Percentiles rank a stretch among this genome's conserved stretches.
Conservation (phyloP, 169 alveolate species). For the Plasmodium malariae region DNA sequence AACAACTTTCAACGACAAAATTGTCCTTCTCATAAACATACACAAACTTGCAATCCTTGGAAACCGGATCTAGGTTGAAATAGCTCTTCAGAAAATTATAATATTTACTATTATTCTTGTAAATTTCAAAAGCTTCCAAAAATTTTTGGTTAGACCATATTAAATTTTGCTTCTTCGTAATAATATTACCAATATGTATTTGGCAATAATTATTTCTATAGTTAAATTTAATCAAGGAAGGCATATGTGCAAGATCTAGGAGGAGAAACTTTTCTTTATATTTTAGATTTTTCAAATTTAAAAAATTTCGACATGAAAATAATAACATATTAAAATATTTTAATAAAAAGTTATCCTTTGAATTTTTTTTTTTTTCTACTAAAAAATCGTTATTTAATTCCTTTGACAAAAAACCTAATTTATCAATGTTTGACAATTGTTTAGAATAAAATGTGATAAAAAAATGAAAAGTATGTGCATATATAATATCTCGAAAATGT, state of each 20-base stretch:
- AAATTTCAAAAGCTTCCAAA: conserved; percentile 71
- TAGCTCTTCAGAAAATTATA: conserved; percentile 42
- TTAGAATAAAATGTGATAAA: conserved; percentile 41
- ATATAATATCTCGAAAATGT: conserved; percentile 38
- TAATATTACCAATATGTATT: conserved; percentile 30
- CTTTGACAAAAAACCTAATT: conserved; percentile 14
- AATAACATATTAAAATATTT: conserved; percentile 18
- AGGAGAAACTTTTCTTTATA: conserved; percentile 30
- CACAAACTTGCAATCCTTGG: conserved; percentile 1
- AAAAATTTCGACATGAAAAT: conserved; percentile 37
- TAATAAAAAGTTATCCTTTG: conserved; percentile 3
- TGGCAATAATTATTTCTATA: conserved; percentile 24
- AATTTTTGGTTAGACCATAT: conserved; percentile 61
- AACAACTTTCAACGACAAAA: conserved; percentile 10
- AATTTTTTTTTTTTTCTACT: not conserved
- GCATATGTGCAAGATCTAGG: conserved; percentile 20
- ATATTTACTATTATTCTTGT: conserved; percentile 69
- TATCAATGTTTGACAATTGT: conserved; percentile 13
- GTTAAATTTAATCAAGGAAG: conserved; percentile 49
- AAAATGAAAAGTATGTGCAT: conserved; percentile 26
- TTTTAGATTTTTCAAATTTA: conserved; percentile 37
- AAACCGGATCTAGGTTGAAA: conserved; percentile 16
- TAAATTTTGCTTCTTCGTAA: conserved; percentile 55
- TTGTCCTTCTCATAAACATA: conserved; percentile 10
- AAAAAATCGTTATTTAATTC: not conserved